phyloP scores from a whole-genome alignment of 2,329 filamentous ascomycete species.

The Epichloe festucae region DNA sequence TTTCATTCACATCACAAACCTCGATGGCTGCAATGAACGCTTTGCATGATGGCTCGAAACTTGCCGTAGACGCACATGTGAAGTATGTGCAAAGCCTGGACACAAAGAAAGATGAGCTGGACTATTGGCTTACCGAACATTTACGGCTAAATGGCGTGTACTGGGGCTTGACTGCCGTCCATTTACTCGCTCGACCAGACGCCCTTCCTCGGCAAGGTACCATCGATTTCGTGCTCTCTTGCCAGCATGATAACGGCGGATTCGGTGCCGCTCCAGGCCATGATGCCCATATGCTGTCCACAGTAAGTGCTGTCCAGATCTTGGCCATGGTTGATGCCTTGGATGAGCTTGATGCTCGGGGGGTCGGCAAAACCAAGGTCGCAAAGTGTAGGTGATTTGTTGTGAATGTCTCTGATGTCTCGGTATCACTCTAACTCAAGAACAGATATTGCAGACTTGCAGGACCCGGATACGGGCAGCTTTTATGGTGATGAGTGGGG shows the following conservation, averaged over 20 bases:
- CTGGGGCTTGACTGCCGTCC: slow-evolving; percentile 84
- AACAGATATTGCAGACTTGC: slow-evolving; percentile 64
- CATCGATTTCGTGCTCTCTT: slow-evolving; percentile 90
- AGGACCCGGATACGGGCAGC: slow-evolving; percentile 69
- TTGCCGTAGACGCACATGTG: slow-evolving; percentile 55
- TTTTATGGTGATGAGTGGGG: slow-evolving; percentile 96
- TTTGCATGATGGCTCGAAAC: slow-evolving; percentile 26
- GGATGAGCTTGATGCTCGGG: slow-evolving; percentile 62
- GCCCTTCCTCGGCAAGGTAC: slow-evolving; percentile 69
- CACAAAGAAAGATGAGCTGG: slow-evolving; percentile 81
- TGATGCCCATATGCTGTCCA: slow-evolving; percentile 93
- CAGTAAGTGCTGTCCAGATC: slow-evolving; percentile 88
- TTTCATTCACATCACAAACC: neutral
- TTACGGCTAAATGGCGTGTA: slow-evolving; percentile 91
- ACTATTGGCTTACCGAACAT: slow-evolving; percentile 97
- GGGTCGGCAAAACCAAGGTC: slow-evolving; percentile 53
- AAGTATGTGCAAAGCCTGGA: slow-evolving; percentile 89
- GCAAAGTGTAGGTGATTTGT: slow-evolving; percentile 55
- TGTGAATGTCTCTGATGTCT: slow-evolving; percentile 4
- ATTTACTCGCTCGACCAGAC: slow-evolving; percentile 70
- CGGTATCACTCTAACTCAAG: slow-evolving; percentile 7
- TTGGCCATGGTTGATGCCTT: slow-evolving; percentile 76
- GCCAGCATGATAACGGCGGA: slow-evolving; percentile 75
- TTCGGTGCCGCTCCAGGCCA: slow-evolving; percentile 91
- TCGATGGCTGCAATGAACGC: slow-evolving; percentile 17